Evolutionary conservation across 75 land plant genomes (phyloP), one percentile per base, ranked within the genome.

Genomic region (Pinus albicaulis): DNA sequence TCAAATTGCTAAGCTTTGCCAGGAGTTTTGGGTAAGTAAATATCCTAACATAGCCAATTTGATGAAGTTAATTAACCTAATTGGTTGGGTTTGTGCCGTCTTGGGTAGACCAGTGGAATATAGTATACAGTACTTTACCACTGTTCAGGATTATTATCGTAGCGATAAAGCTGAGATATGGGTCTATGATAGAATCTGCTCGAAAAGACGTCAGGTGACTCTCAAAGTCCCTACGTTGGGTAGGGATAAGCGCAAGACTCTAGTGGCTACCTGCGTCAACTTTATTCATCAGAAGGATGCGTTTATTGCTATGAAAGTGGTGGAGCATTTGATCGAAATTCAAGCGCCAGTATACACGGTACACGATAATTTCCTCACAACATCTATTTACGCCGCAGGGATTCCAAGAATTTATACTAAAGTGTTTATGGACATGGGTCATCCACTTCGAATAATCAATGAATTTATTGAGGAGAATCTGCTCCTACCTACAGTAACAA

Each of bases 401-500:
- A n/a, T 69, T 44, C 71, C 71, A 2, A 7, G 0, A 14, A 65
- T 70, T 11, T 70, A 70, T 70, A 70, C 72, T 1, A 11, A 70
- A 70, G 72, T 70, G 0, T 70, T 70, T 70, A 70, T 44, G 17
- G 55, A 70, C 25, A 41, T 70, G 72, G 72, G 53, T 70, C 23
- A 24, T 70, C 72, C 72, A 70, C 53, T 70, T 70, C 72, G 14
- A n/a, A 70, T 70, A 44, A 44, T 70, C 3, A 70, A 70, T 70
- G 72, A 70, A 70, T 70, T 70, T 70, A 44, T 70, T 70, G 0
- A 2, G 0, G 0, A 14, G 19, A 65, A 26, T 31, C 38, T 59
- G 68, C 12, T 64, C 38, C 38, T 14, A 28, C 15, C 68, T 2
- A 11, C 15, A 25, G 26, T 5, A 22, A 36, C 4, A 28, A 2